These are phyloP conservation scores for Fusarium sp. DNA, from an alignment of 2,329 filamentous ascomycete genomes.

Conservation along the genomic window DNA sequence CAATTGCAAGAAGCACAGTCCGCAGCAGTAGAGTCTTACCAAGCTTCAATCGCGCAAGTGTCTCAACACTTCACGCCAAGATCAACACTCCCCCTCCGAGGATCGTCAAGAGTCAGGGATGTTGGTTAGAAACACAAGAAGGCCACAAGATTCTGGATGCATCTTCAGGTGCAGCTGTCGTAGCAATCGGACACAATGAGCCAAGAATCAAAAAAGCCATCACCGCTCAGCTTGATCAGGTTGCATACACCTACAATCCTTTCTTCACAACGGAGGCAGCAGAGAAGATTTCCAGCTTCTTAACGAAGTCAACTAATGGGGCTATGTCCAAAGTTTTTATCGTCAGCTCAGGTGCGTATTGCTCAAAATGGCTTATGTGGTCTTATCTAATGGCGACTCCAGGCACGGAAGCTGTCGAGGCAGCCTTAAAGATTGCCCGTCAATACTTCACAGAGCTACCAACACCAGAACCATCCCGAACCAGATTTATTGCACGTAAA, in stretches of 20 bases:
- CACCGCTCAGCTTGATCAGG: slow-evolving; percentile 7
- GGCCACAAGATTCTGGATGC: slow-evolving; percentile 28
- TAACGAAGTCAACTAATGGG: slow-evolving; percentile 26
- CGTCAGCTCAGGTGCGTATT: slow-evolving; percentile 25
- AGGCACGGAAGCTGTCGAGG: slow-evolving; percentile 43
- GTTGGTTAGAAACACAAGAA: slow-evolving; percentile 32
- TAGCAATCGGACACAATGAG: slow-evolving; percentile 34
- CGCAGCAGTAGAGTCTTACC: fast-evolving
- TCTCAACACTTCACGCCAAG: slow-evolving; percentile 36
- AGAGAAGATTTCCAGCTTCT: slow-evolving; percentile 22
- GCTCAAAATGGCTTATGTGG: fast-evolving
- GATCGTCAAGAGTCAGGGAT: slow-evolving; percentile 25
- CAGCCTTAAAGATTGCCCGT: slow-evolving; percentile 39
- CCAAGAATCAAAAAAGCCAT: slow-evolving; percentile 33
- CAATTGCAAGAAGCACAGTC: neutral
- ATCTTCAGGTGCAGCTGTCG: slow-evolving; percentile 38
- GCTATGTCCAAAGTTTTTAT: slow-evolving; percentile 35
- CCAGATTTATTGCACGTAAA: slow-evolving; percentile 32
- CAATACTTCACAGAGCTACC: slow-evolving; percentile 42
- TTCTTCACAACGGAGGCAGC: slow-evolving; percentile 35
- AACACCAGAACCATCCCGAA: slow-evolving; percentile 24
- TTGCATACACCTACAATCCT: slow-evolving; percentile 36
- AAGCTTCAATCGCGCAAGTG: neutral
- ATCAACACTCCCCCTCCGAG: slow-evolving; percentile 34
- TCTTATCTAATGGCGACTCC: fast-evolving